Conservation (phyloP, 805 yeast genomes). For the Pichia manshurica region DNA sequence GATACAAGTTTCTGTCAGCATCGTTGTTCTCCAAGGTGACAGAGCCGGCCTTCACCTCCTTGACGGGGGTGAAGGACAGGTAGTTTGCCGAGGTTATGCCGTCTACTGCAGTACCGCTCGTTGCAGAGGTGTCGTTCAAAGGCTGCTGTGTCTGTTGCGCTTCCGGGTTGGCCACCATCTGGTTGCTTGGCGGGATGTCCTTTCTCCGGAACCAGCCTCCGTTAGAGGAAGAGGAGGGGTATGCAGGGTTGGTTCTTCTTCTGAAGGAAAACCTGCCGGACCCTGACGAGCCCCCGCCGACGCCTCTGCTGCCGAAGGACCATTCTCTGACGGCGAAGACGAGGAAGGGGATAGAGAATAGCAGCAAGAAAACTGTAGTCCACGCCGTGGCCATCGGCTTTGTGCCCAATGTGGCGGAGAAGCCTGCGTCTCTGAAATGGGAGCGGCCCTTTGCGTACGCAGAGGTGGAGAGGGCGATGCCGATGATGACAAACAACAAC, state of each 20-base stretch:
- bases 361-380: slow-evolving; percentile 38
- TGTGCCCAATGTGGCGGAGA: slow-evolving; percentile 39
- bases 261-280: not conserved
- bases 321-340: not conserved
- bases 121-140: not conserved
- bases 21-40: not conserved
- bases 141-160: not conserved
- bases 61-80: slow-evolving; percentile 9
- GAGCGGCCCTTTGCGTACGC: slow-evolving; percentile 49
- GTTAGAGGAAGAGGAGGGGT: not conserved
- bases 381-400: slow-evolving; percentile 58
- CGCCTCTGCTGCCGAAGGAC: not conserved
- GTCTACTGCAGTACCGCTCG: not conserved
- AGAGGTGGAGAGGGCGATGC: slow-evolving; percentile 48
- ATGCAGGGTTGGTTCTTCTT: not conserved
- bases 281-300: not conserved
- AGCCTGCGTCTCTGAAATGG: slow-evolving; percentile 40
- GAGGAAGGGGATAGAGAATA: slow-evolving; percentile 14
- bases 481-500: slow-evolving; percentile 38
- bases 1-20: too few relatives aligned
- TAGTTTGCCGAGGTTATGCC: slow-evolving; percentile 1
- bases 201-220: slow-evolving; percentile 12
- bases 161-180: slow-evolving; percentile 1
- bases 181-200: slow-evolving; percentile 9
- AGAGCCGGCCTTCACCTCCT: not conserved